These are phyloP conservation scores for Tremella yokohamensis DNA, from an alignment of 768 basidiomycete species.

Conservation along the genomic window DNA sequence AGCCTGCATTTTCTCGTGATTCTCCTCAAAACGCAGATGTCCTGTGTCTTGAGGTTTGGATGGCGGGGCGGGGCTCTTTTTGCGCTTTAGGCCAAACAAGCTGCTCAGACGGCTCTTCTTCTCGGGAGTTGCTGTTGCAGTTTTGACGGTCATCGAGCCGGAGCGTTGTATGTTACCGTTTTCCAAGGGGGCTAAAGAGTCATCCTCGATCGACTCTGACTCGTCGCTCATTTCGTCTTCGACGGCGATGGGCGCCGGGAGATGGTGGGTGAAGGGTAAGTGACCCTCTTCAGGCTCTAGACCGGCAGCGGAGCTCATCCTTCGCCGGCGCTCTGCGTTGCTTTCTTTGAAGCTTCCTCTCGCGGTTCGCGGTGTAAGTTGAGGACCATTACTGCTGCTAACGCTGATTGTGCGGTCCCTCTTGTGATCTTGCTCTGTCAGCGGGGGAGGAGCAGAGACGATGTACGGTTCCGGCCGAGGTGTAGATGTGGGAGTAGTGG, in stretches of 20 bases:
- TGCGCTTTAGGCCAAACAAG: slow-evolving; percentile 20
- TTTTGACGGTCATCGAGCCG: not conserved
- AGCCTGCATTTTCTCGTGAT: slow-evolving; percentile 21
- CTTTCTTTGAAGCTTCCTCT: not conserved
- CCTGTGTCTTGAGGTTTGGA: slow-evolving; percentile 1
- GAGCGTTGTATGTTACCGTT: not conserved
- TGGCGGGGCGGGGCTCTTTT: slow-evolving; percentile 6
- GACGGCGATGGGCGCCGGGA: slow-evolving; percentile 16
- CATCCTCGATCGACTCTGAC: slow-evolving; percentile 7
- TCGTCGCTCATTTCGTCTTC: slow-evolving; percentile 21
- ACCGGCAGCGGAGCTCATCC: slow-evolving; percentile 3
- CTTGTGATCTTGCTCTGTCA: slow-evolving; percentile 18
- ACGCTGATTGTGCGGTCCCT: slow-evolving; percentile 21
- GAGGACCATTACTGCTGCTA: slow-evolving; percentile 9
- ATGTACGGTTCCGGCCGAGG: slow-evolving; percentile 27
- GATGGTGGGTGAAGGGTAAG: slow-evolving; percentile 45
- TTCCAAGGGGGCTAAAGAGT: not conserved
- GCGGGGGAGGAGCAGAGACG: slow-evolving; percentile 37
- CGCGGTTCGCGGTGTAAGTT: not conserved
- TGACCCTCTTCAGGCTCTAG: slow-evolving; percentile 33
- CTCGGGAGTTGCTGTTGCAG: not conserved
- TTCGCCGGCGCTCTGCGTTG: slow-evolving; percentile 4
- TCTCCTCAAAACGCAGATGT: slow-evolving; percentile 1
- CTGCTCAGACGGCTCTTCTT: slow-evolving; percentile 20
- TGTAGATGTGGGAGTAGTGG: not conserved